Conservation (phyloP, 2,329 filamentous ascomycete species). For the Aspergillus caelatus region DNA sequence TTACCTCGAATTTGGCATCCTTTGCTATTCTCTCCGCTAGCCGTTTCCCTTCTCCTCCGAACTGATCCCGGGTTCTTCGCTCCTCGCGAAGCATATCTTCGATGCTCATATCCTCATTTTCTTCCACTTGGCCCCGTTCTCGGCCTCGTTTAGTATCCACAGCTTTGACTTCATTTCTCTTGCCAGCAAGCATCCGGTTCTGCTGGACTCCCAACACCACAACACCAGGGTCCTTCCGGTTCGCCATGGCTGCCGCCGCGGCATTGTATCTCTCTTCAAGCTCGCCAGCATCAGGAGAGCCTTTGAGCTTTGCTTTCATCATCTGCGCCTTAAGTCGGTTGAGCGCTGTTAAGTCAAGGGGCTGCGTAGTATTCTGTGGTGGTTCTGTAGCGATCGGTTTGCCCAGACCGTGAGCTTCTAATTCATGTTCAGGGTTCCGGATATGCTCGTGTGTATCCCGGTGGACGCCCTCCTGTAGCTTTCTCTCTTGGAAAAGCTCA, state of each 20-base stretch:
- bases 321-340: constrained; percentile 91
- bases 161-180: constrained; percentile 73
- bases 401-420: constrained; percentile 54
- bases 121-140: constrained; percentile 81
- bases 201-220: constrained; percentile 87
- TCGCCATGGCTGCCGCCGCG: constrained; percentile 66
- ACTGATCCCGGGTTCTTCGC: constrained; percentile 75
- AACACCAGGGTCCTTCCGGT: constrained; percentile 64
- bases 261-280: constrained; percentile 84
- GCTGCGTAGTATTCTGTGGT: constrained; percentile 52
- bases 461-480: constrained; percentile 59
- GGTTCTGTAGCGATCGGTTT: constrained; percentile 59
- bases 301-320: constrained; percentile 91
- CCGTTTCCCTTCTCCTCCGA: constrained; percentile 76
- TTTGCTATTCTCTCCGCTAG: constrained; percentile 93
- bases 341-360: constrained; percentile 74
- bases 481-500: constrained; percentile 79
- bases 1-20: constrained; percentile 78
- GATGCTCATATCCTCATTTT: constrained; percentile 93
- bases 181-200: constrained; percentile 80
- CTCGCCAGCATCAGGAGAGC: constrained; percentile 71
- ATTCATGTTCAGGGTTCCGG: constrained; percentile 39
- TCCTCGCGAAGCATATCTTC: constrained; percentile 98
- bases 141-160: constrained; percentile 79
- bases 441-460: constrained; percentile 33